Percentiles rank a stretch among this genome's conserved stretches.
Evolutionary conservation across 768 basidiomycete genomes (phyloP).

Genomic region (Boletus sensibilis): DNA sequence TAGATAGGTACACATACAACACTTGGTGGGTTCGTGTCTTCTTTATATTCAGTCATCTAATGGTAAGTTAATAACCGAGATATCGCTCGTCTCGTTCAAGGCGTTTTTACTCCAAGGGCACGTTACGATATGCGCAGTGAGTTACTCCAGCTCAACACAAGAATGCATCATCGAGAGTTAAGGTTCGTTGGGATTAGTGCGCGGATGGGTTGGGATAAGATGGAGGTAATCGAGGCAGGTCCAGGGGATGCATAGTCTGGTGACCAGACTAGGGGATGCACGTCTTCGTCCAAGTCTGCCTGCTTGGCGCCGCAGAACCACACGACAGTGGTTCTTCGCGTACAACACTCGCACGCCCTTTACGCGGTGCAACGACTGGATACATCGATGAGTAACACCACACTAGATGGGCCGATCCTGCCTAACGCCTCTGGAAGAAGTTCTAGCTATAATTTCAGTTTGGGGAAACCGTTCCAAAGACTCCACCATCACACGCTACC

Average conservation of each 20-base stretch:
- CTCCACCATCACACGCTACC: background rate
- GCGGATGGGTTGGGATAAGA: background rate
- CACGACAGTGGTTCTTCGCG: too few species aligned
- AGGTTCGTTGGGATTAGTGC: background rate
- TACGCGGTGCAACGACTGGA: too few species aligned
- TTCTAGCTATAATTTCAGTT: background rate
- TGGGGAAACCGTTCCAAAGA: background rate
- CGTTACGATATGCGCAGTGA: background rate
- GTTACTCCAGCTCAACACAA: background rate
- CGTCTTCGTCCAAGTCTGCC: too few species aligned
- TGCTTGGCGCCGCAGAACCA: too few species aligned
- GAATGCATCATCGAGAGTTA: background rate
- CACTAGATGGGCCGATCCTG: too few species aligned
- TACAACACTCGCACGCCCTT: too few species aligned
- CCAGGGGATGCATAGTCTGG: too few species aligned
- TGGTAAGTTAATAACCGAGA: background rate
- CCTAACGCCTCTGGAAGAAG: background rate
- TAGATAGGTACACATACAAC: too few species aligned
- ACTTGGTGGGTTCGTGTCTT: too few species aligned
- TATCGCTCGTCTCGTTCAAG: background rate
- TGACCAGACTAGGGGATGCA: too few species aligned
- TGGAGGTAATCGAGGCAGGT: background rate
- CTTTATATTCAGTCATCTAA: background rate
- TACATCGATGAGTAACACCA: too few species aligned
- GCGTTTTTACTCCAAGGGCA: background rate